phyloP scores from a whole-genome alignment of 2,329 filamentous ascomycete genomes.

The Cladophialophora chaetospira region DNA sequence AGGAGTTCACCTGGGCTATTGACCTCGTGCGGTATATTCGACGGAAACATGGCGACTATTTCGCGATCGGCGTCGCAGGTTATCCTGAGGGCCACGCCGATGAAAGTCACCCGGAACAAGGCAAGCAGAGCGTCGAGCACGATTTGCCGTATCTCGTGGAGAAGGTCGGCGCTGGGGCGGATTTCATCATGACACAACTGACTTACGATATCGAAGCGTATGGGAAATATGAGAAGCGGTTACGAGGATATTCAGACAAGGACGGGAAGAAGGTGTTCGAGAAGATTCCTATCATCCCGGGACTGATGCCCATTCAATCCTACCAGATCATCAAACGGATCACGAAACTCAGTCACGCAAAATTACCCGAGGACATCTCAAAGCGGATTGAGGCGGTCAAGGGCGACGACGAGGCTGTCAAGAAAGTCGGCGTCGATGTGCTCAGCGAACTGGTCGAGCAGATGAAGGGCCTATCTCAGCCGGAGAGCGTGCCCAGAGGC shows the following conservation, averaged over 20 bases:
- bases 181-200: slow-evolving; percentile 98
- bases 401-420: slow-evolving; percentile 51
- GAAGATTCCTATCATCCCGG: slow-evolving; percentile 85
- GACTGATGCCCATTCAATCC: slow-evolving; percentile 96
- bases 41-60: slow-evolving; percentile 85
- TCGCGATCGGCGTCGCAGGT: slow-evolving; percentile 90
- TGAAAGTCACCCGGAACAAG: slow-evolving; percentile 79
- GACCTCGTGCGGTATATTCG: slow-evolving; percentile 90
- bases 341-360: slow-evolving; percentile 90
- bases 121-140: slow-evolving; percentile 56
- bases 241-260: slow-evolving; percentile 80
- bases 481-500: slow-evolving; percentile 61
- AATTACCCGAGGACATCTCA: slow-evolving; percentile 71
- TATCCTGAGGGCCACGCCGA: slow-evolving; percentile 96
- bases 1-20: slow-evolving; percentile 81
- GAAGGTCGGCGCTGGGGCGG: slow-evolving; percentile 86
- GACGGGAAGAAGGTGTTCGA: slow-evolving; percentile 62
- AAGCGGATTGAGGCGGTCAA: slow-evolving; percentile 57
- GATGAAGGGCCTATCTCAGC: slow-evolving; percentile 66
- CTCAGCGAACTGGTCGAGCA: slow-evolving; percentile 79
- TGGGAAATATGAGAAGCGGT: slow-evolving; percentile 71
- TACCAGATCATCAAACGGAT: slow-evolving; percentile 94
- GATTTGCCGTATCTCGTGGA: slow-evolving; percentile 88
- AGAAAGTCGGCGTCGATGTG: slow-evolving; percentile 59
- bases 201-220: slow-evolving; percentile 92